phyloP scores from a whole-genome alignment of 768 basidiomycete species.

The Crassisporium funariophilum region DNA sequence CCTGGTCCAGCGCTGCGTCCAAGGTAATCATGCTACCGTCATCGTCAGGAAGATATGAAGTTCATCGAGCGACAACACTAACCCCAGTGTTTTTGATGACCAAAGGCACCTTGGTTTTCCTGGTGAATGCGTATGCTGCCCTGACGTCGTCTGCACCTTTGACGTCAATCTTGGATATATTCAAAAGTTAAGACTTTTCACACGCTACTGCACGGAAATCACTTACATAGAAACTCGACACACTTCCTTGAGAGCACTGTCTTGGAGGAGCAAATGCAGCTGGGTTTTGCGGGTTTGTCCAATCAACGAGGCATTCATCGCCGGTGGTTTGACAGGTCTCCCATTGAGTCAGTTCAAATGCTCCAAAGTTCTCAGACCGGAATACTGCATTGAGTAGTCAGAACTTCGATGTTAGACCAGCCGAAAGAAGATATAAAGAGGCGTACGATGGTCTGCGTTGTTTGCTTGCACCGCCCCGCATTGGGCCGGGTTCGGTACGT shows the following conservation, averaged over 20 bases:
- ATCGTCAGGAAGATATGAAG: neutral
- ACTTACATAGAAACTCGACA: constrained; percentile 32
- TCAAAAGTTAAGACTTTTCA: neutral
- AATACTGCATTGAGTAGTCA: too few species aligned
- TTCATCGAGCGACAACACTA: constrained; percentile 6
- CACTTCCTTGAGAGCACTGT: constrained; percentile 35
- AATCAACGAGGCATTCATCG: constrained; percentile 50
- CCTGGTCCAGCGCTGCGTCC: constrained; percentile 15
- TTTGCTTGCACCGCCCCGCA: constrained; percentile 6
- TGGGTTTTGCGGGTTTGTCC: constrained; percentile 25
- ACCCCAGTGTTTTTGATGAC: constrained; percentile 28
- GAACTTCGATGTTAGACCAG: too few species aligned
- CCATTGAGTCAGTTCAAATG: constrained; percentile 44
- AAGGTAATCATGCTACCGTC: constrained; percentile 11
- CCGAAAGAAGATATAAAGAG: too few species aligned
- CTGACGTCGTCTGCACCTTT: constrained; percentile 22
- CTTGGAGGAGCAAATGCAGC: constrained; percentile 25
- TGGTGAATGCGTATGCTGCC: constrained; percentile 24
- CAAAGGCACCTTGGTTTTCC: constrained; percentile 22
- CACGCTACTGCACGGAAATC: constrained; percentile 28
- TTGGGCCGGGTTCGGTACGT: constrained; percentile 5
- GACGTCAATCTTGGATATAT: constrained; percentile 27
- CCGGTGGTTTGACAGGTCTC: constrained; percentile 53
- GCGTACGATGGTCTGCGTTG: constrained; percentile 6
- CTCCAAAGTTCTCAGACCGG: constrained; percentile 14